Percentiles rank a stretch among this genome's conserved stretches.
These are phyloP conservation scores for Mycogone perniciosa DNA, from an alignment of 2,329 filamentous ascomycete genomes.

Conservation along the genomic window DNA sequence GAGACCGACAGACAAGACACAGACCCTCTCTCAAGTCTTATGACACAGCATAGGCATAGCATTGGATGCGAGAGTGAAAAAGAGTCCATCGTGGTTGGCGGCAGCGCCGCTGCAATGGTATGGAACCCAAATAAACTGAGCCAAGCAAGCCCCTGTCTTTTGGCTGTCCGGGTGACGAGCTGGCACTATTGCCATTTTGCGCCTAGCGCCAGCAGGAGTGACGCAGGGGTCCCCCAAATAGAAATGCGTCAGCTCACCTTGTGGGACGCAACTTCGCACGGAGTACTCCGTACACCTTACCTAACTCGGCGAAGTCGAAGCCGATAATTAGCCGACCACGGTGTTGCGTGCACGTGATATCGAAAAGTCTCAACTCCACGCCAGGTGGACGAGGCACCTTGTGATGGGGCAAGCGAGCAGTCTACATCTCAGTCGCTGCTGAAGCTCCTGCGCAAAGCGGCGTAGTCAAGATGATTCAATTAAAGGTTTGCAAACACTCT, in stretches of 20 bases:
- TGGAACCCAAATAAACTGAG: neutral
- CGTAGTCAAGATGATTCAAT: slow-evolving; percentile 71
- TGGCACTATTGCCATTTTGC: slow-evolving; percentile 2
- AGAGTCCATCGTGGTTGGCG: neutral
- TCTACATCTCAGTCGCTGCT: neutral
- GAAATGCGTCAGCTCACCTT: neutral
- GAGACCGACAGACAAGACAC: too few relatives aligned
- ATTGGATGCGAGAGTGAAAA: too few relatives aligned
- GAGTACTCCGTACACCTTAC: too few relatives aligned
- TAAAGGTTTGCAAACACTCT: slow-evolving; percentile 54
- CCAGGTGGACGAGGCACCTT: neutral
- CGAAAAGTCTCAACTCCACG: slow-evolving; percentile 9
- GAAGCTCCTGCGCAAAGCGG: slow-evolving; percentile 11
- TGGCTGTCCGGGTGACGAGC: slow-evolving; percentile 11
- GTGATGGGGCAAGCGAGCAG: neutral
- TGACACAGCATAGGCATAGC: too few relatives aligned
- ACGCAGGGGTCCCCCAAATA: neutral
- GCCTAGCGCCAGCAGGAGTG: neutral
- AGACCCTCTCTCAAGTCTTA: too few relatives aligned
- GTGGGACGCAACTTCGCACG: neutral
- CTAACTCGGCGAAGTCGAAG: neutral
- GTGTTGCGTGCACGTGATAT: slow-evolving; percentile 6
- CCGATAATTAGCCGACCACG: slow-evolving; percentile 10
- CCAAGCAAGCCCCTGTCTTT: neutral
- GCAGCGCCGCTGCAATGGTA: too few relatives aligned